Evolutionary conservation across 148 eudicot species (phyloP), one percentile per base, ranked within the genome.

Genomic region (Rheum nobile): DNA sequence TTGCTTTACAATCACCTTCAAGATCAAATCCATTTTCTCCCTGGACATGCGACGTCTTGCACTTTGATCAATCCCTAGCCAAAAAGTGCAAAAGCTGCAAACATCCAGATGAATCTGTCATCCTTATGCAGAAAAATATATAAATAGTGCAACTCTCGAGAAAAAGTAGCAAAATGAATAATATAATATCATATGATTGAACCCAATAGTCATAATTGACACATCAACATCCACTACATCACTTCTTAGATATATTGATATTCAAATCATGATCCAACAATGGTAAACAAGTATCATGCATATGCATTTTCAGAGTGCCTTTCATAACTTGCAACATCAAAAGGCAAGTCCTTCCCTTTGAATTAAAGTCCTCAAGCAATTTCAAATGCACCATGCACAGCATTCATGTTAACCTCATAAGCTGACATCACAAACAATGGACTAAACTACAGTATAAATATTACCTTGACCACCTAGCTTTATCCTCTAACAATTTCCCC

Each of bases 401-500:
- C 28, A 8, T n/a, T 37, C 26, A 21, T 35, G 72, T 39, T 21
- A 70, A 70, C 35, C 7, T 22, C 4, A 31, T 4, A 61, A 24
- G 35, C 68, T 61, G 68, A 61, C 29, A 8, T 61, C 72, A 69
- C 17, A 67, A 35, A 68, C 26, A 37, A 38, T 35, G 17, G 19
- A 35, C 2, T 42, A 32, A n/a, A 32, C 39, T 39, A 29, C 6
- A 71, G 14, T 38, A 32, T 17, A 59, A 41, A 44, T 65, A 29
- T 39, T 87, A 93, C 98, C 98, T 90, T 81, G 93, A 84, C 96
- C 98, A 90, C 81, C 89, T 87, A 78, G 88, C 93, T 76, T 90
- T 88, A 82, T 93, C 96, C 82, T 90, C 96, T 78, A 93, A 77
- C 78, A 90, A 74, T 81, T 88, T 90, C 77, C 89, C 92, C 52